Evolutionary conservation across 129 eudicot genomes (phyloP).

Genomic region (Pseudognaphalium luteoalbum): DNA sequence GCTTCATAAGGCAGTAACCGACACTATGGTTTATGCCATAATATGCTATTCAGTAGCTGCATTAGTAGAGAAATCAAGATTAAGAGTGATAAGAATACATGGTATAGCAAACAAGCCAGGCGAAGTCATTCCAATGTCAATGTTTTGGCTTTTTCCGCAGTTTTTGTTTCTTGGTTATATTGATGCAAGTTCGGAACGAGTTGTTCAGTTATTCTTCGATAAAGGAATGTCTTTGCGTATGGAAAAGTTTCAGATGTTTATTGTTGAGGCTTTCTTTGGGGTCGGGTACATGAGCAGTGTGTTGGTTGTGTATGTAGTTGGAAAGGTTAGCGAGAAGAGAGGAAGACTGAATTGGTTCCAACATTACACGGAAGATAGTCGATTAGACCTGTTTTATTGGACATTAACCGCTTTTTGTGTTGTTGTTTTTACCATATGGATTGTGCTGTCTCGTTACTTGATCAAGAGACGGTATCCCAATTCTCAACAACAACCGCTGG

Average conservation of each 20-base stretch:
- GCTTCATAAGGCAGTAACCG: background rate
- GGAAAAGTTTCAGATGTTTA: background rate
- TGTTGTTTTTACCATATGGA: background rate
- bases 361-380: constrained; percentile 2
- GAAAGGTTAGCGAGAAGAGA: background rate
- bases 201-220: background rate
- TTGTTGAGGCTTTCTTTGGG: background rate
- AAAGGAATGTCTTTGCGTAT: background rate
- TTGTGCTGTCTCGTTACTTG: background rate
- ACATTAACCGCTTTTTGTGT: background rate
- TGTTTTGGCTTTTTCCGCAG: constrained; percentile 1
- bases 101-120: too few species aligned
- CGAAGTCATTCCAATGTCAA: background rate
- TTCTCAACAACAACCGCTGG: background rate
- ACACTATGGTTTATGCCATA: background rate
- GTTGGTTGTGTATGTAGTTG: constrained; percentile 2
- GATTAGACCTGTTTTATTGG: background rate
- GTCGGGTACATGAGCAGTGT: background rate
- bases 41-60: background rate
- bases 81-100: background rate
- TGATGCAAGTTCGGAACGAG: background rate
- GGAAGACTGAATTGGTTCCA: background rate
- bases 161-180: background rate
- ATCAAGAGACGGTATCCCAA: background rate
- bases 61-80: background rate